A percentile compares a stretch with the other conserved stretches of the same genome.
These are phyloP conservation scores for Sugiyamaella chiloensis DNA, from an alignment of 805 yeast species.

Conservation along the genomic window DNA sequence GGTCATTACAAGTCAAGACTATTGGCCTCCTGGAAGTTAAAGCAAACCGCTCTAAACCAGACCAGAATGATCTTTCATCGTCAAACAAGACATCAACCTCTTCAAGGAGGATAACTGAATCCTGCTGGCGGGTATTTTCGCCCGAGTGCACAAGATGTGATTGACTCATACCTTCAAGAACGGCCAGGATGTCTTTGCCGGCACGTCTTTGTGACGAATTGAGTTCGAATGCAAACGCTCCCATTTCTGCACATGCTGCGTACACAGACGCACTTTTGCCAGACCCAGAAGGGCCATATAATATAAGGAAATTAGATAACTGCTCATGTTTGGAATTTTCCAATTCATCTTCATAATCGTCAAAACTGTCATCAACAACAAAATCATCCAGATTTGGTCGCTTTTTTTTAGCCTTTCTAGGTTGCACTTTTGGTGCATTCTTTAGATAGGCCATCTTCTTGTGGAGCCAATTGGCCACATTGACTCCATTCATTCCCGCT, in stretches of 20 bases:
- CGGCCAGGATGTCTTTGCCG: conserved; percentile 62
- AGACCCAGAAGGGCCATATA: conserved; percentile 64
- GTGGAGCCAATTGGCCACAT: conserved; percentile 18
- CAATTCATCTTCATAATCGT: conserved; percentile 18
- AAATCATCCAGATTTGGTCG: conserved; percentile 26
- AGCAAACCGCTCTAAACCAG: conserved; percentile 58
- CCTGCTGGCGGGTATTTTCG: conserved; percentile 37
- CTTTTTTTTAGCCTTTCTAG: conserved; percentile 13
- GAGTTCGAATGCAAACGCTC: conserved; percentile 77
- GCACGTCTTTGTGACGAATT: conserved; percentile 73
- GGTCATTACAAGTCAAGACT: conserved; percentile 53
- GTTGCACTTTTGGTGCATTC: neutral
- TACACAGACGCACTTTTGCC: conserved; percentile 78
- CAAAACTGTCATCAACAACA: conserved; percentile 29
- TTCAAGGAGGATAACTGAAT: conserved; percentile 74
- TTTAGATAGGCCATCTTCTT: conserved; percentile 14
- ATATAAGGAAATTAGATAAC: conserved; percentile 32
- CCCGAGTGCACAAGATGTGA: conserved; percentile 65
- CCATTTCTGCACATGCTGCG: conserved; percentile 57
- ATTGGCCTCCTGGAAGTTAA: conserved; percentile 65
- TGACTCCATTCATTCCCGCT: conserved; percentile 1
- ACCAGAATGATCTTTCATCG: conserved; percentile 80
- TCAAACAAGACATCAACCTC: conserved; percentile 82
- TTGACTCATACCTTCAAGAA: conserved; percentile 74
- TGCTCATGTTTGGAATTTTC: neutral